Evolutionary conservation across 768 basidiomycete species (phyloP), one percentile per base, ranked within the genome.

Genomic region (Tephrocybe sp.): DNA sequence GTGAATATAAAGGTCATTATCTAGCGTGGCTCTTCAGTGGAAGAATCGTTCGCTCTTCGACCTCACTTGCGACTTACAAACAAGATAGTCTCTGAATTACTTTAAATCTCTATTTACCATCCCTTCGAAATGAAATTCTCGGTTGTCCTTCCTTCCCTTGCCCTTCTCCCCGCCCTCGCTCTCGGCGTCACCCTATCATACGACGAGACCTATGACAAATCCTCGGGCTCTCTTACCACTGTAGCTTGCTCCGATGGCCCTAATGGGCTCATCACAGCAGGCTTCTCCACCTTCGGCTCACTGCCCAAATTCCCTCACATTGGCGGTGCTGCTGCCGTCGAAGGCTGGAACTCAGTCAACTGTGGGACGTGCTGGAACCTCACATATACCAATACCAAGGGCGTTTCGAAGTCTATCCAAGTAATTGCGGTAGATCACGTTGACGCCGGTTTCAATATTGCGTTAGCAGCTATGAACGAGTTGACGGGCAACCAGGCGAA

Each of bases 351-450:
- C 59, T 80, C 79, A 2, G 45, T 55, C 9, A 64, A 69, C 48
- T 85, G 83, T 56, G 80, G 79, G 3, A 70, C 73, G 20, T 85
- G 84, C 65, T 85, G 79, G 80, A 36, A 68, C 50, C 60, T 84
- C 57, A 73, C 73, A 11, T 81, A 73, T 62, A 68, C 67, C 25
- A 59, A 60, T 34, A 1, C 28, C 15, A 30, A 36, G 1, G 65
- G 66, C 9, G 52, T 40, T 12, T 57, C 57, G 9, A 67, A 49
- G 43, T 73, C 58, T 45, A 68, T 81, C 63, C 69, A 69, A 30
- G 57, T 83, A 8, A 65, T 76, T 2, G 81, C 73, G 2, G 63
- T 85, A 17, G 80, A 84, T 56, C 62, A 68, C 24, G 37, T 51
- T 10, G 17, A 10, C 4, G 37, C 33, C 57, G 58, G 70, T 26